Conservation (phyloP, 768 basidiomycete genomes). For the Tulasnella sp. region DNA sequence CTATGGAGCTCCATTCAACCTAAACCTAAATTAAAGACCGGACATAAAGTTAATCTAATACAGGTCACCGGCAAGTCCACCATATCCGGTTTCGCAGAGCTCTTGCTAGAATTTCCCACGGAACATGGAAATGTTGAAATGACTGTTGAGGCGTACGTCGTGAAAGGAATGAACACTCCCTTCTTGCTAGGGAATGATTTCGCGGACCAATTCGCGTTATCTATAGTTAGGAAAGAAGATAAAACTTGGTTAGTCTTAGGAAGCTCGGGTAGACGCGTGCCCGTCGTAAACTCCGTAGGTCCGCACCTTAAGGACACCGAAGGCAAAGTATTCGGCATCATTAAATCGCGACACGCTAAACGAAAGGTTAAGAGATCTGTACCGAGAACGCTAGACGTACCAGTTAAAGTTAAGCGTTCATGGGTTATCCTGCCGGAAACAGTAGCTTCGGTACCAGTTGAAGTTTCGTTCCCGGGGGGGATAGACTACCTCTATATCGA, state of each 20-base stretch:
- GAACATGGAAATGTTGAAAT: background rate
- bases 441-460: background rate
- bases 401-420: background rate
- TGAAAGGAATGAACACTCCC: slow-evolving; percentile 15
- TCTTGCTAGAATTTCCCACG: background rate
- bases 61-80: background rate
- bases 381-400: background rate
- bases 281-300: background rate
- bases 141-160: background rate
- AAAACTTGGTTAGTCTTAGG: background rate
- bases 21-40: slow-evolving; percentile 31
- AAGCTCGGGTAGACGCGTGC: background rate
- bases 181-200: slow-evolving; percentile 33
- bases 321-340: background rate
- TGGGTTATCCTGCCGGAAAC: background rate
- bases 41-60: slow-evolving; percentile 29
- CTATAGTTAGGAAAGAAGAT: background rate
- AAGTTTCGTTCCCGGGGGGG: background rate
- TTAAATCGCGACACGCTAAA: background rate
- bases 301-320: background rate
- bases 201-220: slow-evolving; percentile 11
- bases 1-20: slow-evolving; percentile 12
- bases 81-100: slow-evolving; percentile 33
- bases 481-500: background rate
- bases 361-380: background rate